These are phyloP conservation scores for Carallia pectinifolia DNA, from an alignment of 345 rosid genomes.

Conservation along the genomic window DNA sequence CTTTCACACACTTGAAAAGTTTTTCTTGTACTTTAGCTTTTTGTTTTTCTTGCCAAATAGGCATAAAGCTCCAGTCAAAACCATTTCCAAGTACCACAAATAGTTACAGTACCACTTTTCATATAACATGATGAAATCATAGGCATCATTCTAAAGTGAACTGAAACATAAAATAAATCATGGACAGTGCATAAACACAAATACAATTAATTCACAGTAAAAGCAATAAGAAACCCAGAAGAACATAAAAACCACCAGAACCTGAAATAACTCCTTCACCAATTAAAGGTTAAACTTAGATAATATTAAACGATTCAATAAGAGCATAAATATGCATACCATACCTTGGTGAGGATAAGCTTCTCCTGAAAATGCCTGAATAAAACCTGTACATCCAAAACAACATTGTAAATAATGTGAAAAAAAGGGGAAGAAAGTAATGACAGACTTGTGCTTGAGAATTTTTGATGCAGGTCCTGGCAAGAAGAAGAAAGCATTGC, in stretches of 20 bases:
- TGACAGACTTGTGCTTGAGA: no score
- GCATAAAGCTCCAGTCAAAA: neutral
- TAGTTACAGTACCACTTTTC: neutral
- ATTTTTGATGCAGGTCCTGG: no score
- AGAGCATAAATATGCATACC: conserved; percentile 27
- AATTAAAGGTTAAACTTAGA: conserved; percentile 11
- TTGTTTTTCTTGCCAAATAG: conserved; percentile 64
- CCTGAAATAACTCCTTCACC: conserved; percentile 14
- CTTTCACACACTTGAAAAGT: conserved; percentile 86
- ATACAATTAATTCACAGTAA: conserved; percentile 24
- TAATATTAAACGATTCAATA: conserved; percentile 16
- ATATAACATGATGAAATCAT: neutral
- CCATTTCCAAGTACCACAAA: neutral
- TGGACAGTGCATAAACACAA: neutral
- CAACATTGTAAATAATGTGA: no score
- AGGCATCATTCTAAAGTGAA: conserved; percentile 1
- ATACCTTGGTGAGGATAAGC: conserved; percentile 79
- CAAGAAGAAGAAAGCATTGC: no score
- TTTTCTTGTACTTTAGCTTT: conserved; percentile 75
- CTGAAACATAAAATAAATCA: neutral
- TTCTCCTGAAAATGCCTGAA: conserved; percentile 90
- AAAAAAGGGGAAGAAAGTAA: no score
- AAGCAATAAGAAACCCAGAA: conserved; percentile 26
- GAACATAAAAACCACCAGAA: conserved; percentile 17
- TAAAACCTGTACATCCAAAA: conserved; percentile 51